Conservation (phyloP, 2,329 filamentous ascomycete species). For the Talaromyces sp. region DNA sequence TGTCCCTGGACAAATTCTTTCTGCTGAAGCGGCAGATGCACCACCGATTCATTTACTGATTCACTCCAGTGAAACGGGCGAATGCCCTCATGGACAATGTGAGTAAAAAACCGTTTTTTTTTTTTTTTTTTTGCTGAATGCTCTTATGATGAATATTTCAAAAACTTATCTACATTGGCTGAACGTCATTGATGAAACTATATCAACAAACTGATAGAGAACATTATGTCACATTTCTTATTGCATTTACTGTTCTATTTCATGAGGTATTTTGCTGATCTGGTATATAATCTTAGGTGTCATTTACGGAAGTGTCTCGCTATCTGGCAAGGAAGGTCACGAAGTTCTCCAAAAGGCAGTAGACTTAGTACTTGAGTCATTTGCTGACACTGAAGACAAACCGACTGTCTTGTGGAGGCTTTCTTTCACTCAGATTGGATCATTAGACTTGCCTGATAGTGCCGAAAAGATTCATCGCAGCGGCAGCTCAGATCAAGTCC, state of each 20-base stretch:
- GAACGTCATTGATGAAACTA: constrained; percentile 78
- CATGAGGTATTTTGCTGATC: constrained; percentile 28
- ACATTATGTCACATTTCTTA: constrained; percentile 16
- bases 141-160: constrained; percentile 71
- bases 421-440: constrained; percentile 46
- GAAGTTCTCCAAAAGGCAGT: constrained; percentile 36
- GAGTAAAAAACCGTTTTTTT: constrained; percentile 47
- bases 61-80: constrained; percentile 86
- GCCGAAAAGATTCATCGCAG: constrained; percentile 13
- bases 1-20: constrained; percentile 29
- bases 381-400: constrained; percentile 21
- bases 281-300: constrained; percentile 43
- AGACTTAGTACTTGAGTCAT: constrained; percentile 37
- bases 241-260: neutral
- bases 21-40: constrained; percentile 17
- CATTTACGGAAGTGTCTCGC: constrained; percentile 50
- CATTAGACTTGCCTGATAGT: constrained; percentile 13
- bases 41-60: constrained; percentile 58
- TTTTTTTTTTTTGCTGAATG: constrained; percentile 12
- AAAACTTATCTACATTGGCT: constrained; percentile 99
- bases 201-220: constrained; percentile 73
- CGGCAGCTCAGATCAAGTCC: constrained; percentile 37
- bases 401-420: constrained; percentile 49
- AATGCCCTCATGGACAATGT: constrained; percentile 87
- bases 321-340: constrained; percentile 30